Percentiles rank a stretch among this genome's conserved stretches.
These are phyloP conservation scores for Botrytis medusae DNA, from an alignment of 2,329 filamentous ascomycete genomes.

Conservation along the genomic window DNA sequence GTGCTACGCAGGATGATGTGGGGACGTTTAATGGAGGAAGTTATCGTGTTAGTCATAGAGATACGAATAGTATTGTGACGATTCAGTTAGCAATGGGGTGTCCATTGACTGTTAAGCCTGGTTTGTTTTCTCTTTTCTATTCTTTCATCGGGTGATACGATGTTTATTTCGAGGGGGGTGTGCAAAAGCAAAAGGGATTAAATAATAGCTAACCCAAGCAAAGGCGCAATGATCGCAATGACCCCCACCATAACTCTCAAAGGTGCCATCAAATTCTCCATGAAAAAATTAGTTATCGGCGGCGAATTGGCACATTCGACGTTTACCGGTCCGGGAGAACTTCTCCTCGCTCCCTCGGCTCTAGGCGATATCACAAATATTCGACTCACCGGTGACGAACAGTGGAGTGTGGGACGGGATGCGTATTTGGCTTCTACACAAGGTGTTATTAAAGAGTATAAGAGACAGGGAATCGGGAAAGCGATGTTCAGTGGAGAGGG, in stretches of 20 bases:
- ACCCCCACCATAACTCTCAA: conserved; percentile 81
- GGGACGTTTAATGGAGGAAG: conserved; percentile 97
- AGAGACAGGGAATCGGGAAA: conserved; percentile 82
- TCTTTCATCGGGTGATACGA: background rate
- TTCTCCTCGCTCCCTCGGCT: conserved; percentile 76
- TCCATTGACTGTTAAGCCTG: conserved; percentile 77
- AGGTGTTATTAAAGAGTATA: conserved; percentile 84
- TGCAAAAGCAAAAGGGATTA: background rate
- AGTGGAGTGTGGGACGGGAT: conserved; percentile 85
- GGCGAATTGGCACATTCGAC: conserved; percentile 76
- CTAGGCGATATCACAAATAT: conserved; percentile 86
- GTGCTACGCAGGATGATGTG: conserved; percentile 72
- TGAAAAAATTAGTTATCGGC: conserved; percentile 87
- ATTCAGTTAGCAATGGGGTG: conserved; percentile 87
- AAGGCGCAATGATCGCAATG: conserved; percentile 93
- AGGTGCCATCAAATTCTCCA: conserved; percentile 78
- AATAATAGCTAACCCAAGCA: conserved; percentile 22
- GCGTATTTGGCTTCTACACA: conserved; percentile 83
- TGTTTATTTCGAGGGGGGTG: background rate
- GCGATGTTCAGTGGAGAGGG: conserved; percentile 94
- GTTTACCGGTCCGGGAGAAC: conserved; percentile 86
- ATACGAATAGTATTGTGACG: conserved; percentile 86
- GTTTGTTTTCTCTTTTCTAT: conserved; percentile 41
- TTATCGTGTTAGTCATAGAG: conserved; percentile 88
- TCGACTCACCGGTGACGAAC: conserved; percentile 66